phyloP scores from a whole-genome alignment of 805 yeast genomes.

The Tetrapisispora namnaoensis region DNA sequence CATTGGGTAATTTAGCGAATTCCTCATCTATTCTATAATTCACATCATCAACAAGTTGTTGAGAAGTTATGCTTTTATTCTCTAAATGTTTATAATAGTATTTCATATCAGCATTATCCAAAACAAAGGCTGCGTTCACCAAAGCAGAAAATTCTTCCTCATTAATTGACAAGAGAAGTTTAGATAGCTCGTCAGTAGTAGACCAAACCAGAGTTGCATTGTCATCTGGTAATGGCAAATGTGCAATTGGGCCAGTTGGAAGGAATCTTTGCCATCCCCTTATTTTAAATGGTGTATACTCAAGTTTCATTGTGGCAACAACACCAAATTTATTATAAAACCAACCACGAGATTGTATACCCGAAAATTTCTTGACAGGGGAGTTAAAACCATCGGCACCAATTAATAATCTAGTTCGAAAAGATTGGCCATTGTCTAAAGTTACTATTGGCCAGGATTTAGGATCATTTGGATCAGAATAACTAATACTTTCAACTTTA shows the following conservation, averaged over 20 bases:
- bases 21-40: slow-evolving; percentile 49
- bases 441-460: slow-evolving; percentile 70
- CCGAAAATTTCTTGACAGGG: slow-evolving; percentile 76
- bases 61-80: slow-evolving; percentile 29
- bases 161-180: slow-evolving; percentile 46
- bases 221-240: slow-evolving; percentile 78
- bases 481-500: slow-evolving; percentile 49
- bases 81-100: slow-evolving; percentile 45
- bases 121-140: slow-evolving; percentile 79
- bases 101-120: slow-evolving; percentile 66
- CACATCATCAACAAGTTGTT: slow-evolving; percentile 54
- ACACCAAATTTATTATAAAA: slow-evolving; percentile 77
- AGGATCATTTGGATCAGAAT: slow-evolving; percentile 25
- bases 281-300: slow-evolving; percentile 60
- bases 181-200: slow-evolving; percentile 65
- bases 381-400: slow-evolving; percentile 97
- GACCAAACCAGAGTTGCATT: slow-evolving; percentile 94
- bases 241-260: slow-evolving; percentile 86
- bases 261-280: slow-evolving; percentile 88
- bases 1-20: slow-evolving; percentile 23
- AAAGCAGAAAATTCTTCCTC: slow-evolving; percentile 56
- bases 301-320: slow-evolving; percentile 79
- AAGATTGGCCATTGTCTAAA: slow-evolving; percentile 51
- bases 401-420: slow-evolving; percentile 65
- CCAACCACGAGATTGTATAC: slow-evolving; percentile 88